Evolutionary conservation across 441 rosid species (phyloP).

Genomic region (Populus hybrid): DNA sequence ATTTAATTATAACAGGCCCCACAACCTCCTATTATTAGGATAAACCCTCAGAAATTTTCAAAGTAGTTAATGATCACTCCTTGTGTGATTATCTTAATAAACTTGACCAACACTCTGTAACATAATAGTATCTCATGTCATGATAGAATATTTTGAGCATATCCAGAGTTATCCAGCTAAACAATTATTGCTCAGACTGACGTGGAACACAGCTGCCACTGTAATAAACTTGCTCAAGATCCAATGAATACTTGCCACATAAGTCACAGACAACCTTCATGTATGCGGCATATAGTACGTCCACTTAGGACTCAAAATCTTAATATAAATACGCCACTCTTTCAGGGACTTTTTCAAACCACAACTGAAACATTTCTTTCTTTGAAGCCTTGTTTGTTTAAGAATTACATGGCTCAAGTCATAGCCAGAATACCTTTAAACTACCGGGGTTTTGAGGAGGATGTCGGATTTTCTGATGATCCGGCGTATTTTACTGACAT

Average conservation of each 20-base stretch:
- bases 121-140: neutral
- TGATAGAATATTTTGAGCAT: slow-evolving; percentile 41
- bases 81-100: neutral
- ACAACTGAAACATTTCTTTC: neutral
- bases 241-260: slow-evolving; percentile 41
- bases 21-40: slow-evolving; percentile 17
- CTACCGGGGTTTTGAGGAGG: slow-evolving; percentile 35
- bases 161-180: slow-evolving; percentile 32
- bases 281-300: slow-evolving; percentile 59
- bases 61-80: neutral
- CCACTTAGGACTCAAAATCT: slow-evolving; percentile 30
- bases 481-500: slow-evolving; percentile 53
- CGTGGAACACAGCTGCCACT: slow-evolving; percentile 45
- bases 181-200: slow-evolving; percentile 36
- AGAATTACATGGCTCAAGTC: neutral
- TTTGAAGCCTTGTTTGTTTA: neutral
- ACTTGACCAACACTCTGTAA: neutral
- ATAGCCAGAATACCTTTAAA: slow-evolving; percentile 7
- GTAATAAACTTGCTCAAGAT: neutral
- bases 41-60: slow-evolving; percentile 5
- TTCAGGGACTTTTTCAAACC: slow-evolving; percentile 9
- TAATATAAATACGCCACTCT: slow-evolving; percentile 36
- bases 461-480: slow-evolving; percentile 48
- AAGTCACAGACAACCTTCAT: neutral
- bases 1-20: neutral